These are phyloP conservation scores for Guillardia theta DNA, from an alignment of 78 protist species.

Conservation along the genomic window DNA sequence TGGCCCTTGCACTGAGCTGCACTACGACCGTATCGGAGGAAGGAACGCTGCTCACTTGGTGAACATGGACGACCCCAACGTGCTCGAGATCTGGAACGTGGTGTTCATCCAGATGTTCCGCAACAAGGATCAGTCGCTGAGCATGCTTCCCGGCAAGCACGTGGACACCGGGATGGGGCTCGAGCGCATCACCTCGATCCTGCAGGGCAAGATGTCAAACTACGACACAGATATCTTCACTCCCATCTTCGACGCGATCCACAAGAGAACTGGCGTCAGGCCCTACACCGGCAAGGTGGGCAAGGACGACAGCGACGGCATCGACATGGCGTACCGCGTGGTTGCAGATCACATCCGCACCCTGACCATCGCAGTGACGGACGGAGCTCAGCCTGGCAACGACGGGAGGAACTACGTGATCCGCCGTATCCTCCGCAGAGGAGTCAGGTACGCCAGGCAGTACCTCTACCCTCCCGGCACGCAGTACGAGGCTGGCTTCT, in stretches of 20 bases:
- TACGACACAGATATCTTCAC: slow-evolving; percentile 96
- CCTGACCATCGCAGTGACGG: slow-evolving; percentile 90
- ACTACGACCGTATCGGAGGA: slow-evolving; percentile 93
- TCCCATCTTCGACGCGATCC: slow-evolving; percentile 86
- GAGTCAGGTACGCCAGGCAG: slow-evolving; percentile 87
- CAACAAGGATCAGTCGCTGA: slow-evolving; percentile 64
- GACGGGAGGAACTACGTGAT: slow-evolving; percentile 89
- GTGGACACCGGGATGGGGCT: slow-evolving; percentile 97
- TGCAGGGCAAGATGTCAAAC: slow-evolving; percentile 90
- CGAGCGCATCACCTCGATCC: slow-evolving; percentile 83
- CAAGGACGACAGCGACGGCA: slow-evolving; percentile 76
- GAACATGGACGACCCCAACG: slow-evolving; percentile 93
- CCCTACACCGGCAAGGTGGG: slow-evolving; percentile 74
- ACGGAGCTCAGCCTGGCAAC: slow-evolving; percentile 89
- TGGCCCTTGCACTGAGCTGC: slow-evolving; percentile 98
- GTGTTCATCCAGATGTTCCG: slow-evolving; percentile 87
- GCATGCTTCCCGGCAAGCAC: slow-evolving; percentile 82
- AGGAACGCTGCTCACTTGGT: slow-evolving; percentile 31
- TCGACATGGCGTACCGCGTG: slow-evolving; percentile 97
- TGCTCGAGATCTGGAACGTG: slow-evolving; percentile 97
- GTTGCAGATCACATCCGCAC: slow-evolving; percentile 98
- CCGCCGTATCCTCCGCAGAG: slow-evolving; percentile 94
- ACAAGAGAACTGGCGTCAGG: slow-evolving; percentile 68
- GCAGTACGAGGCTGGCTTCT: slow-evolving; percentile 71
- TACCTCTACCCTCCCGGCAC: slow-evolving; percentile 71